These are phyloP conservation scores for Xylariaceae sp. DNA, from an alignment of 2,329 filamentous ascomycete species.

Conservation along the genomic window DNA sequence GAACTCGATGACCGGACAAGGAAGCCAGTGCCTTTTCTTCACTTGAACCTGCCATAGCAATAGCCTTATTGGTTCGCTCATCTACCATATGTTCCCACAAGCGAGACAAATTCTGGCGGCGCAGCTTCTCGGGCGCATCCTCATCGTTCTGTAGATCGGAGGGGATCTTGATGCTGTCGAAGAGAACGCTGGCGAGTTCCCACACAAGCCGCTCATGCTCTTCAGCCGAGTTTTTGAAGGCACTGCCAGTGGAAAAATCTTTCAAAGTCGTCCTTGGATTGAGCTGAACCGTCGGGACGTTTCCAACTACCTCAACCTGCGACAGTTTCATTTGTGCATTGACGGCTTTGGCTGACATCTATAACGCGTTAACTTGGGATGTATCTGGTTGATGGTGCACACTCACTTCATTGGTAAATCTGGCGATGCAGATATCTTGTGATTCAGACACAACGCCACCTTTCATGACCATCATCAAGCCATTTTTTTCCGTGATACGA, in stretches of 20 bases:
- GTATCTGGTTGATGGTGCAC: slow-evolving; percentile 1
- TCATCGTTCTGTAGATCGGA: slow-evolving; percentile 29
- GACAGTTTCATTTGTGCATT: slow-evolving; percentile 48
- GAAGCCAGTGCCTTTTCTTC: slow-evolving; percentile 82
- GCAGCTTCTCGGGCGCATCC: slow-evolving; percentile 30
- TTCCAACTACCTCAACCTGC: slow-evolving; percentile 44
- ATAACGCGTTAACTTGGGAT: slow-evolving; percentile 1
- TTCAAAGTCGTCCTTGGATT: slow-evolving; percentile 38
- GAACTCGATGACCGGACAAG: slow-evolving; percentile 69
- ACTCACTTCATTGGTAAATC: slow-evolving; percentile 49
- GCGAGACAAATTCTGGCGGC: slow-evolving; percentile 58
- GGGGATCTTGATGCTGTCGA: slow-evolving; percentile 56
- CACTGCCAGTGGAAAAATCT: slow-evolving; percentile 33
- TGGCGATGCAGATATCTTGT: slow-evolving; percentile 58
- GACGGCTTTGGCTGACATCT: slow-evolving; percentile 51
- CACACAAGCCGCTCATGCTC: slow-evolving; percentile 70
- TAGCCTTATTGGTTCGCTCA: slow-evolving; percentile 43
- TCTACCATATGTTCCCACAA: slow-evolving; percentile 63
- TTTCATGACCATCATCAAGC: slow-evolving; percentile 45
- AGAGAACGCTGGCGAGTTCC: slow-evolving; percentile 80
- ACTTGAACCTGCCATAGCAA: slow-evolving; percentile 51
- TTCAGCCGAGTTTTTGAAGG: slow-evolving; percentile 32
- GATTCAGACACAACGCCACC: slow-evolving; percentile 54
- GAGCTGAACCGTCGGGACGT: slow-evolving; percentile 52
- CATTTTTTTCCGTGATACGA: slow-evolving; percentile 31